Percentiles rank a stretch among this genome's conserved stretches.
These are phyloP conservation scores for Fagus sylvatica DNA, from an alignment of 306 rosid genomes.

Conservation along the genomic window DNA sequence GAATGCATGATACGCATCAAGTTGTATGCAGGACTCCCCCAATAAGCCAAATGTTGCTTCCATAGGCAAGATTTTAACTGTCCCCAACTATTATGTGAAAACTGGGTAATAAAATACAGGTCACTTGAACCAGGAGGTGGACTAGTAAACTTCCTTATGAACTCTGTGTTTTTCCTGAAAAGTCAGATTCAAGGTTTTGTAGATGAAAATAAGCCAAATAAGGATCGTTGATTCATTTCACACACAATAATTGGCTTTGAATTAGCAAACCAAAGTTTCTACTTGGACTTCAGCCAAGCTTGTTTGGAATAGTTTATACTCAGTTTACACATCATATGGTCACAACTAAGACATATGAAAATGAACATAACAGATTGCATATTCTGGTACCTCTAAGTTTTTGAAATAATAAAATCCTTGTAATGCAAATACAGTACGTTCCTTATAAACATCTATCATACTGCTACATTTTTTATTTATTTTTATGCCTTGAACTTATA, in stretches of 20 bases:
- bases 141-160: constrained; percentile 47
- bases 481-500: neutral
- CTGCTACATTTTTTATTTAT: neutral
- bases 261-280: neutral
- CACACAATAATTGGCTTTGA: neutral
- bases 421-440: neutral
- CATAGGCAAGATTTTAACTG: constrained; percentile 52
- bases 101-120: constrained; percentile 47
- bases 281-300: neutral
- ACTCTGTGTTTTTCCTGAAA: constrained; percentile 49
- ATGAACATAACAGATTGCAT: neutral
- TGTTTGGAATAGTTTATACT: neutral
- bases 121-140: constrained; percentile 56
- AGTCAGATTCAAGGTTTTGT: neutral
- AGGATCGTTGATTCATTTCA: neutral
- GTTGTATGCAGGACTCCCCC: constrained; percentile 50
- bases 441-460: neutral
- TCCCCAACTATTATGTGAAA: constrained; percentile 53
- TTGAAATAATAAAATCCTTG: neutral
- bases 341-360: neutral
- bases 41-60: constrained; percentile 47
- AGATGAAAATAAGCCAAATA: neutral
- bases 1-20: constrained; percentile 34
- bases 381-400: neutral
- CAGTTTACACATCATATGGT: neutral